Base-by-base conservation (phyloP, 2,329 filamentous ascomycete species). In the Diaporthe capsici region DNA sequence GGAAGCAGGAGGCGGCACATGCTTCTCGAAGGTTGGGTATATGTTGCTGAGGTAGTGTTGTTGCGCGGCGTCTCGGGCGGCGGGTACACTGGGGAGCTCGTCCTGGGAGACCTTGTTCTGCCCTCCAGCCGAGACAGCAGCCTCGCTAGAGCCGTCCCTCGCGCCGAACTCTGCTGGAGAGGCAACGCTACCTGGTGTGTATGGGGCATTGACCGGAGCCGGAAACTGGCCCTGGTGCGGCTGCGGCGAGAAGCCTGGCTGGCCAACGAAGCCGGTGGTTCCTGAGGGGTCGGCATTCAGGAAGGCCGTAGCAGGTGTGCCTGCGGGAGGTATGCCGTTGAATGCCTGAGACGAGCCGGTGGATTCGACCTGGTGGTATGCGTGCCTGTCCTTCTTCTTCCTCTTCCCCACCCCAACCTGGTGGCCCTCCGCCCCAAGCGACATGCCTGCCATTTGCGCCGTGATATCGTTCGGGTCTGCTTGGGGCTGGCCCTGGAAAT, bases 321-420 rank as follows among this genome's bases (percentile, higher is more conserved):
- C 90, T 15, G 87, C 86, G 34, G 90, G 88, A 2, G 92, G 91
- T 81, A 93, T 91, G 77, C 91, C 93, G 82, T 93, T 93, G 85
- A 94, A 94, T 15, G 91, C 86, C 81, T 94, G 92, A 8, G 92
- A 91, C 47, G 91, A 92, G 68, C 92, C 91, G 7, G 88, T 88
- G 31, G 94, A 91, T 78, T 96, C 95, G 72, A 98, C 91, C 53
- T 92, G 93, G 84, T 98, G 96, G 84, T 98, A 94, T 78, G 96
- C 96, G 85, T 98, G 96, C 76, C 95, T 92, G 83, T 98, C 94
- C 89, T 98, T 98, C 91, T 98, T 98, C 89, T 96, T 95, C 84
- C 88, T 94, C 83, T 92, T 89, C 75, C 85, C 85, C 3, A 87
- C 86, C 73, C 85, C 85, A 2, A 87, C 87, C 67, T 90, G 83